A percentile compares a stretch with the other conserved stretches of the same genome.
phyloP scores from a whole-genome alignment of 1,284 basidiomycete genomes.

The Pascua guehoae region DNA sequence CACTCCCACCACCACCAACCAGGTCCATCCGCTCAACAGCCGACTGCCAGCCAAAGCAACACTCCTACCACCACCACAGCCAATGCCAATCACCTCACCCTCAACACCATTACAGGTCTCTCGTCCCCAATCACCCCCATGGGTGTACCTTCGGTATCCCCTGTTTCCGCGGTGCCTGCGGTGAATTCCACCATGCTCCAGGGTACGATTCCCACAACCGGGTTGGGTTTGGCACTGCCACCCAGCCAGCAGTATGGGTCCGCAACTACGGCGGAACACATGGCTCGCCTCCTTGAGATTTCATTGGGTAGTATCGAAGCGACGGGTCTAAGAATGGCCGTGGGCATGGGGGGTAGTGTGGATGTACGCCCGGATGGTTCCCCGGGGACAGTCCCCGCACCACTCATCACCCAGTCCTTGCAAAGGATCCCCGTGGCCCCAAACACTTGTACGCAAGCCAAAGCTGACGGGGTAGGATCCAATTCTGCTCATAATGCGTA shows the following conservation, averaged over 20 bases:
- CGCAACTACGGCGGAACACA: not conserved
- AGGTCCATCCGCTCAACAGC: not conserved
- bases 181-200: too few relatives aligned
- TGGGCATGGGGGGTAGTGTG: too few relatives aligned
- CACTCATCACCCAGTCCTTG: too few relatives aligned
- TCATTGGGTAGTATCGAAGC: not conserved
- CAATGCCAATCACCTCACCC: not conserved
- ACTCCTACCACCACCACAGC: not conserved
- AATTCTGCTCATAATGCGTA: not conserved
- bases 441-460: too few relatives aligned
- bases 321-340: too few relatives aligned
- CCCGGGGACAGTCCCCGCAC: too few relatives aligned
- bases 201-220: too few relatives aligned
- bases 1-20: not conserved
- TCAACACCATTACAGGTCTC: not conserved
- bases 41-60: not conserved
- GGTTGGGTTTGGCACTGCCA: not conserved
- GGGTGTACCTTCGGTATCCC: too few relatives aligned
- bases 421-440: too few relatives aligned
- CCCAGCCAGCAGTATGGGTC: not conserved
- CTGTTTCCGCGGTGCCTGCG: too few relatives aligned
- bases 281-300: conserved; percentile 10
- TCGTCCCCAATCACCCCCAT: not conserved
- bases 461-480: too few relatives aligned
- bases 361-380: too few relatives aligned